Percentiles rank a stretch among this genome's conserved stretches.
Conservation (phyloP, 768 basidiomycete genomes). For the Cystofilobasidium ferigula region DNA sequence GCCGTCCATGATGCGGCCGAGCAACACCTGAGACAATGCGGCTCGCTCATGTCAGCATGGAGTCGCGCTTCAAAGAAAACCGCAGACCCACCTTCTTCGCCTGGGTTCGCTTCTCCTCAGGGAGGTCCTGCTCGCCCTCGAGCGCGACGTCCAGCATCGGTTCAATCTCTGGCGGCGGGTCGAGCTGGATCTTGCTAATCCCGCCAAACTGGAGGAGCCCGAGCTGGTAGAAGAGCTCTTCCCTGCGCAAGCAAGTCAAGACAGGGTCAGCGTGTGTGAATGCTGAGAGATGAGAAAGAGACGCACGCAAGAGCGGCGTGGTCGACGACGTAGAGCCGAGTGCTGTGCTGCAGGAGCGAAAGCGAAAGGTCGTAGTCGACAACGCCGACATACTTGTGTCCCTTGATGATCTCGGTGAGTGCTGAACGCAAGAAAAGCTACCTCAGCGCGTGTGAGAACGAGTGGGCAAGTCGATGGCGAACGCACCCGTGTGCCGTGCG, state of each 20-base stretch:
- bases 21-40: conserved; percentile 30
- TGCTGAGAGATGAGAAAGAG: background rate
- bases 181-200: conserved; percentile 60
- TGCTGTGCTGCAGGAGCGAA: conserved; percentile 74
- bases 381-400: conserved; percentile 85
- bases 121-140: conserved; percentile 50
- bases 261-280: background rate
- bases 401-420: conserved; percentile 67
- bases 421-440: conserved; percentile 42
- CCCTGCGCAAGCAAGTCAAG: conserved; percentile 43
- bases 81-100: conserved; percentile 6
- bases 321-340: conserved; percentile 79
- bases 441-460: background rate
- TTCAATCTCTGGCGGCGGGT: conserved; percentile 65
- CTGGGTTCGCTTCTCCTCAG: conserved; percentile 37
- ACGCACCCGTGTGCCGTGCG: conserved; percentile 59
- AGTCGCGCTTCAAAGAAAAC: background rate
- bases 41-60: too few relatives aligned
- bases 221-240: conserved; percentile 91
- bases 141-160: conserved; percentile 69
- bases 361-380: conserved; percentile 63
- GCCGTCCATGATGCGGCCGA: conserved; percentile 34
- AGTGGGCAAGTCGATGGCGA: background rate
- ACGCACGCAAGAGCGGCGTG: conserved; percentile 73
- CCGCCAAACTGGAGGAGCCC: conserved; percentile 83